phyloP scores from a whole-genome alignment of 2,329 filamentous ascomycete species.

The Aspergillus viridinutans region DNA sequence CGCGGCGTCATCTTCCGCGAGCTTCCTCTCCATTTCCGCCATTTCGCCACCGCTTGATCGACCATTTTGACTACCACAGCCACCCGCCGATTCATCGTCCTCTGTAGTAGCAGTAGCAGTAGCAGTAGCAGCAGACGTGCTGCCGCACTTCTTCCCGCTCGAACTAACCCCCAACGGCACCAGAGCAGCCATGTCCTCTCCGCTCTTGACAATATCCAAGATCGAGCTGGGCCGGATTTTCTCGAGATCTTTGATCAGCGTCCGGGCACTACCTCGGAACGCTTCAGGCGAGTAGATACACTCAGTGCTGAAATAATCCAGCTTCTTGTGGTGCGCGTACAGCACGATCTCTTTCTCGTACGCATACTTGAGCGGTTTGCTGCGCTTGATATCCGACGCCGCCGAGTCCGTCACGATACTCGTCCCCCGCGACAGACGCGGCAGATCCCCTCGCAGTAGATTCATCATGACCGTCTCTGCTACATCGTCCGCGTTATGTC shows the following conservation, averaged over 20 bases:
- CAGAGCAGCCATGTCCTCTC: conserved; percentile 92
- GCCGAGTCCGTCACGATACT: conserved; percentile 78
- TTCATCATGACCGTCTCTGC: conserved; percentile 99
- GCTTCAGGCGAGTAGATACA: conserved; percentile 98
- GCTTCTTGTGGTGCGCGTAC: conserved; percentile 92
- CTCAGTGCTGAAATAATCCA: conserved; percentile 98
- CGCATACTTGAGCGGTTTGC: conserved; percentile 95
- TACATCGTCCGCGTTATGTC: conserved; percentile 95
- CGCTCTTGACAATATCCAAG: conserved; percentile 87
- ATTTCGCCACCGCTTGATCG: conserved; percentile 69
- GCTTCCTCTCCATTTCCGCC: conserved; percentile 71
- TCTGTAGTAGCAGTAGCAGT: conserved; percentile 26
- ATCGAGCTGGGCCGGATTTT: conserved; percentile 91
- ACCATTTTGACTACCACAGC: conserved; percentile 70
- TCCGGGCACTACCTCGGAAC: conserved; percentile 86
- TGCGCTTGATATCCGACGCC: conserved; percentile 84
- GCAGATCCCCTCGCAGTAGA: conserved; percentile 80
- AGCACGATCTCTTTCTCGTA: conserved; percentile 99
- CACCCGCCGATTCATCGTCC: conserved; percentile 56
- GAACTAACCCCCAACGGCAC: conserved; percentile 58
- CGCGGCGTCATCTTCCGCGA: conserved; percentile 62
- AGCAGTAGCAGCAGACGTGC: conserved; percentile 18
- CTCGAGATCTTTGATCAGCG: conserved; percentile 91
- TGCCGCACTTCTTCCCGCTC: conserved; percentile 14
- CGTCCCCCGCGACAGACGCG: conserved; percentile 80